Evolutionary conservation across 768 basidiomycete genomes (phyloP).

Genomic region (Amanita fuliginea): DNA sequence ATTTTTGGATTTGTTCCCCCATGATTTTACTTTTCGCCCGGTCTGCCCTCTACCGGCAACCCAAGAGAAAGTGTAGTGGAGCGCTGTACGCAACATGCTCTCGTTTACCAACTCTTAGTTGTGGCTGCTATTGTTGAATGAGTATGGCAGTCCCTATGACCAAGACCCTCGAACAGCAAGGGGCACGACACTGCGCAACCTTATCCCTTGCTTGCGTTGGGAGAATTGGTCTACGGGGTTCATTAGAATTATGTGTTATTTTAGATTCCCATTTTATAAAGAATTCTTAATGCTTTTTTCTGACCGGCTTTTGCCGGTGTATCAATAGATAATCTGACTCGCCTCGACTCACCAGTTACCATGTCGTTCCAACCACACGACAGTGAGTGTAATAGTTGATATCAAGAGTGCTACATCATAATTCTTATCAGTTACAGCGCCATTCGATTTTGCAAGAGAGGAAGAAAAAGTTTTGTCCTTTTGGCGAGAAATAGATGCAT

Average conservation of each 20-base stretch:
- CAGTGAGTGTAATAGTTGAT: constrained; percentile 32
- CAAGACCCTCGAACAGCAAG: background rate
- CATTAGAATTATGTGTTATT: too few relatives aligned
- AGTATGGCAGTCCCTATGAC: background rate
- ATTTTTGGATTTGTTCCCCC: background rate
- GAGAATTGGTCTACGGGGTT: too few relatives aligned
- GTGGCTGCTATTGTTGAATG: background rate
- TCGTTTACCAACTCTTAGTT: background rate
- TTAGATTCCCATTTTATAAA: background rate
- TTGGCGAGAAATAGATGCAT: constrained; percentile 97
- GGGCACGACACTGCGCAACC: background rate
- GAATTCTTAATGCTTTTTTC: background rate
- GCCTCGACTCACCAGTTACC: background rate
- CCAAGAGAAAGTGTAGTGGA: background rate
- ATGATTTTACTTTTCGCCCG: background rate
- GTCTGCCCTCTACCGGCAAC: background rate
- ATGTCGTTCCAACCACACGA: constrained; percentile 70
- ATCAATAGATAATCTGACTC: constrained; percentile 1
- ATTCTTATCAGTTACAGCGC: constrained; percentile 44
- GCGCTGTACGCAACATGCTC: background rate
- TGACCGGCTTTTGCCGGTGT: constrained; percentile 2
- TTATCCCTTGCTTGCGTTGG: background rate
- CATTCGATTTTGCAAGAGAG: constrained; percentile 79
- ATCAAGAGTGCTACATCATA: constrained; percentile 4
- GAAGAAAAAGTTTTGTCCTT: constrained; percentile 84